phyloP scores from a whole-genome alignment of 441 rosid species.

The Capsella rubella region DNA sequence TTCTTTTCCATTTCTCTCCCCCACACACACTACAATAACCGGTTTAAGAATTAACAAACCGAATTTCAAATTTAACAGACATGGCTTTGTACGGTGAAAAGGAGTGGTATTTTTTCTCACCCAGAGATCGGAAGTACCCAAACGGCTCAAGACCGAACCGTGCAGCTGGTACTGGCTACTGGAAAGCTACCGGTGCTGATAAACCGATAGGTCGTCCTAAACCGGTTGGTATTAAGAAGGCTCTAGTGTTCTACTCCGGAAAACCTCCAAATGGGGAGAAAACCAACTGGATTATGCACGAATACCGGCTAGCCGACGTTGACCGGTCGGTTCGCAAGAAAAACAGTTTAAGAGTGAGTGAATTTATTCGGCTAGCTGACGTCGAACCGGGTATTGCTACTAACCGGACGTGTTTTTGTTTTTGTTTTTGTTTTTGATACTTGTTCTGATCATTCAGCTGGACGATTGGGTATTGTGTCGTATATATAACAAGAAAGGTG shows the following conservation, averaged over 20 bases:
- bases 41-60: slow-evolving; percentile 1
- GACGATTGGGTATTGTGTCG: slow-evolving; percentile 97
- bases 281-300: slow-evolving; percentile 98
- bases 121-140: slow-evolving; percentile 84
- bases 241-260: slow-evolving; percentile 82
- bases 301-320: slow-evolving; percentile 83
- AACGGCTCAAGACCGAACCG: slow-evolving; percentile 94
- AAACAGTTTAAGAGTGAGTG: slow-evolving; percentile 75
- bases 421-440: neutral
- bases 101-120: slow-evolving; percentile 94
- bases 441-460: slow-evolving; percentile 51
- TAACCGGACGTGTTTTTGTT: slow-evolving; percentile 12
- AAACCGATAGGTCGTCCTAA: slow-evolving; percentile 86
- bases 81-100: slow-evolving; percentile 83
- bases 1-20: neutral
- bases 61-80: slow-evolving; percentile 42
- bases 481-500: slow-evolving; percentile 89
- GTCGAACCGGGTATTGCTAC: neutral
- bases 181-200: slow-evolving; percentile 99
- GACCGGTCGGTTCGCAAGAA: slow-evolving; percentile 83
- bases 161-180: slow-evolving; percentile 84
- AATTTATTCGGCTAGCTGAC: too few species aligned
- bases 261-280: slow-evolving; percentile 85
- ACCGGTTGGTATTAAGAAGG: slow-evolving; percentile 82
- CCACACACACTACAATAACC: neutral